Evolutionary conservation across 2,329 filamentous ascomycete genomes (phyloP).

Genomic region (Magnaporthiopsis rhizophila): DNA sequence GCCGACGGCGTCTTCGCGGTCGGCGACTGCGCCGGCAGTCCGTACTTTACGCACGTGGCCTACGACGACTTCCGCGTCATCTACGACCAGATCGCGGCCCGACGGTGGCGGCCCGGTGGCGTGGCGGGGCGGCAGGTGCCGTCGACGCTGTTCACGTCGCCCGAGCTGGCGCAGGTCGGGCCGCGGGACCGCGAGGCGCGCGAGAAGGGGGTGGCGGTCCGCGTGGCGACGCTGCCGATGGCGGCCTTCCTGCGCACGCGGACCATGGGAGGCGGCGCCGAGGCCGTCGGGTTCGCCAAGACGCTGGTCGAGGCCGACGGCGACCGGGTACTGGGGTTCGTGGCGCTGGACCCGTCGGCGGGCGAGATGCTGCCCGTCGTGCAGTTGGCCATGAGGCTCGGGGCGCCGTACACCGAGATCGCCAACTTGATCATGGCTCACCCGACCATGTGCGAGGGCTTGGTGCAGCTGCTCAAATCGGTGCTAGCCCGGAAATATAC

Average conservation of each 20-base stretch:
- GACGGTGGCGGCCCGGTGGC: not conserved
- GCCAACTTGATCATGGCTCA: slow-evolving; percentile 12
- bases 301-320: slow-evolving; percentile 8
- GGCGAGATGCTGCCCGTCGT: slow-evolving; percentile 15
- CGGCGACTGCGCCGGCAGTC: slow-evolving; percentile 8
- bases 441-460: slow-evolving; percentile 14
- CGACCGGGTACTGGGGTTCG: slow-evolving; percentile 14
- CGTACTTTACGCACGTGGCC: slow-evolving; percentile 9
- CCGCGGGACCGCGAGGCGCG: slow-evolving; percentile 9
- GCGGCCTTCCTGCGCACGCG: slow-evolving; percentile 8
- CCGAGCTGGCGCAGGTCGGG: slow-evolving; percentile 10
- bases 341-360: slow-evolving; percentile 11
- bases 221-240: slow-evolving; percentile 10
- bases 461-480: slow-evolving; percentile 7
- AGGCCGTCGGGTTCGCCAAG: slow-evolving; percentile 8
- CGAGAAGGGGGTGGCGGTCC: slow-evolving; percentile 7
- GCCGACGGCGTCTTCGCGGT: slow-evolving; percentile 7
- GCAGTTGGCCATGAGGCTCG: slow-evolving; percentile 13
- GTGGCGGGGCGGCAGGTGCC: slow-evolving; percentile 7
- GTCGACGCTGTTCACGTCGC: slow-evolving; percentile 8
- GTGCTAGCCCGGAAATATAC: not conserved
- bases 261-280: slow-evolving; percentile 1
- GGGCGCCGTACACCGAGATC: slow-evolving; percentile 11
- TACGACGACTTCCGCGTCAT: slow-evolving; percentile 8
- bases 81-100: not conserved